Base-by-base conservation (phyloP, 192 early-diverging fungal genomes). In the Mortierella claussenii region DNA sequence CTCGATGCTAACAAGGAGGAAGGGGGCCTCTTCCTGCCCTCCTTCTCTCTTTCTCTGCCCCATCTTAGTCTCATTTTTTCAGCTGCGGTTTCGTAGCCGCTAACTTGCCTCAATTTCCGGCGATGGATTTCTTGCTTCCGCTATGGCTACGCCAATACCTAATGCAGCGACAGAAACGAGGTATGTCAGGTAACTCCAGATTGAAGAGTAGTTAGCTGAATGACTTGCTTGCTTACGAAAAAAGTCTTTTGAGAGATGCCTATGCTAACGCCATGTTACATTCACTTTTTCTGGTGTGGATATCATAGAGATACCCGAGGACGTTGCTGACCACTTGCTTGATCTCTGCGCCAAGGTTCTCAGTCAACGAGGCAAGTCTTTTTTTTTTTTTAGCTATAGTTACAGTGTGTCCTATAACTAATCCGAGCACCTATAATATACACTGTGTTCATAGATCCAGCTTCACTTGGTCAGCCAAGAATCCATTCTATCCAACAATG, bases 131-230 rank as follows among this genome's bases (percentile, higher is more conserved):
- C 28, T 55, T 75, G 11, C 26, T 75, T 15, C 70, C 70, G 12
- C 43, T 75, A 6, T 75, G 70, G 70, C 27, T 75, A 10, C 70
- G 70, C 11, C 70, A 75, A 24, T 75, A 75, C 33, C 17, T 75
- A 9, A 40, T 30, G 56, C 70, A 75, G 47, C 48, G 70, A 2
- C 55, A 75, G 51, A 75, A 64, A 62, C n/a, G n/a, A n/a, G n/a
- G n/a, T n/a, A n/a, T n/a, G n/a, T n/a, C n/a, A n/a, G n/a, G n/a
- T n/a, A n/a, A n/a, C n/a, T n/a, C n/a, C n/a, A n/a, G n/a, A n/a
- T n/a, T n/a, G n/a, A n/a, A n/a, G n/a, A n/a, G n/a, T n/a, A n/a
- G n/a, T n/a, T n/a, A n/a, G n/a, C n/a, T n/a, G n/a, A n/a, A n/a
- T n/a, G n/a, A n/a, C n/a, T n/a, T n/a, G n/a, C n/a, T n/a, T n/a